Evolutionary conservation across 2,329 filamentous ascomycete species (phyloP).

Genomic region (Colletotrichum musae): DNA sequence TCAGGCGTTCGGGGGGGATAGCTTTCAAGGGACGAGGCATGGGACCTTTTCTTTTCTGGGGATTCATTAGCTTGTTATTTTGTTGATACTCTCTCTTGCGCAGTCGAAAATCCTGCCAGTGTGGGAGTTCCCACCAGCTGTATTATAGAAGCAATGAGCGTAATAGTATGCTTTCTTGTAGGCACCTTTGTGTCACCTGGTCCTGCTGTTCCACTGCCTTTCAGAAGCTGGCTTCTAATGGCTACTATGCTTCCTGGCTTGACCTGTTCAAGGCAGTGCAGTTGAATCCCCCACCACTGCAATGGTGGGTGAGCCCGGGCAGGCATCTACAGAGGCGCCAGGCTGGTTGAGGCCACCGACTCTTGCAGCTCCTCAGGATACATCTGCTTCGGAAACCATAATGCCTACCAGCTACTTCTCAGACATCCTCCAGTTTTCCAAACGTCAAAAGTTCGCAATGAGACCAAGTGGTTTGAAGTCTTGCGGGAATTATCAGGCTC

Average conservation of each 20-base stretch:
- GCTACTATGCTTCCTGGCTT: no score
- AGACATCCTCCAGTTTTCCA: no score
- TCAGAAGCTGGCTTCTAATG: not conserved
- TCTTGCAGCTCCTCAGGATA: no score
- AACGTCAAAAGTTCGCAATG: no score
- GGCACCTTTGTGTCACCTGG: conserved; percentile 3
- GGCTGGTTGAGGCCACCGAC: not conserved
- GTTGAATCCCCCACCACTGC: no score
- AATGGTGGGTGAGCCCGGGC: no score
- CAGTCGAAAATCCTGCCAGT: not conserved
- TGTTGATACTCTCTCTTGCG: conserved; percentile 29
- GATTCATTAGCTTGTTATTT: conserved; percentile 19
- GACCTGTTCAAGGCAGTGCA: no score
- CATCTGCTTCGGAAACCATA: no score
- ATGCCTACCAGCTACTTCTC: no score
- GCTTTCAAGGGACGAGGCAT: conserved; percentile 26
- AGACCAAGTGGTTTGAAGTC: no score
- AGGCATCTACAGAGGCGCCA: no score
- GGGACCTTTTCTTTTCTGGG: conserved; percentile 5
- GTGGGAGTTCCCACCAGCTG: not conserved
- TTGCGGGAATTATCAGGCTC: no score
- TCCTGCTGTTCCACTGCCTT: not conserved
- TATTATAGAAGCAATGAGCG: conserved; percentile 34
- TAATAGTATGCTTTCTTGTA: conserved; percentile 18
- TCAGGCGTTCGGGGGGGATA: conserved; percentile 31